These are phyloP conservation scores for Saccharomycodes ludwigii DNA, from an alignment of 805 yeast genomes.

Conservation along the genomic window DNA sequence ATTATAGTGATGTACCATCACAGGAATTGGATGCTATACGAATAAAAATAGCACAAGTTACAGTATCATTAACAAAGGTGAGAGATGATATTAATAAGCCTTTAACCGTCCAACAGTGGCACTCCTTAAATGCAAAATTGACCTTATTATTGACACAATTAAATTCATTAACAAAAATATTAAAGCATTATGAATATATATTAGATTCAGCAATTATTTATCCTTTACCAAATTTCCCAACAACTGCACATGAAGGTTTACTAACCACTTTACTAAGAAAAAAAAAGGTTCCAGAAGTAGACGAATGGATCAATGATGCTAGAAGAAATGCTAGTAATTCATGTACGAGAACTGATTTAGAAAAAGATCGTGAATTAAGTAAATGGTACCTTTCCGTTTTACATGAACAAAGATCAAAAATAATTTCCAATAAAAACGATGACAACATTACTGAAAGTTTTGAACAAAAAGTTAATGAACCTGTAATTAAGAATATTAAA, in stretches of 20 bases:
- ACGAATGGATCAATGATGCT: conserved; percentile 61
- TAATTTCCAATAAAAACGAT: neutral
- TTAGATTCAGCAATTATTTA: conserved; percentile 53
- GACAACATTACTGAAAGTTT: conserved; percentile 7
- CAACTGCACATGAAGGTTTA: conserved; percentile 71
- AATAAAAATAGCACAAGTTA: conserved; percentile 45
- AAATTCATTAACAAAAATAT: conserved; percentile 57
- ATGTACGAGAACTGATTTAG: conserved; percentile 2
- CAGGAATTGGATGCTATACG: conserved; percentile 52
- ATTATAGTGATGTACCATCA: too few species aligned
- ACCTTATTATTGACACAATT: conserved; percentile 76
- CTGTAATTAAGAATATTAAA: too few species aligned
- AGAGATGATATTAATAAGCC: conserved; percentile 33
- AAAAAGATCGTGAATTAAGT: conserved; percentile 58
- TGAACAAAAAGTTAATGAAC: conserved; percentile 4
- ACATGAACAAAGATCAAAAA: conserved; percentile 29
- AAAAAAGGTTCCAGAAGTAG: conserved; percentile 83
- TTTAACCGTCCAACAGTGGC: conserved; percentile 32
- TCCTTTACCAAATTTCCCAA: conserved; percentile 78
- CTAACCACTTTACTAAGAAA: conserved; percentile 77
- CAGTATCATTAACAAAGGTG: conserved; percentile 47
- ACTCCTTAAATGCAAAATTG: conserved; percentile 68
- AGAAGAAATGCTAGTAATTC: conserved; percentile 17
- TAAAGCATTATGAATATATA: conserved; percentile 47
- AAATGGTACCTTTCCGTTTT: conserved; percentile 52